Evolutionary conservation across 768 basidiomycete species (phyloP), one percentile per base, ranked within the genome.

Genomic region (Hericium coralloides): DNA sequence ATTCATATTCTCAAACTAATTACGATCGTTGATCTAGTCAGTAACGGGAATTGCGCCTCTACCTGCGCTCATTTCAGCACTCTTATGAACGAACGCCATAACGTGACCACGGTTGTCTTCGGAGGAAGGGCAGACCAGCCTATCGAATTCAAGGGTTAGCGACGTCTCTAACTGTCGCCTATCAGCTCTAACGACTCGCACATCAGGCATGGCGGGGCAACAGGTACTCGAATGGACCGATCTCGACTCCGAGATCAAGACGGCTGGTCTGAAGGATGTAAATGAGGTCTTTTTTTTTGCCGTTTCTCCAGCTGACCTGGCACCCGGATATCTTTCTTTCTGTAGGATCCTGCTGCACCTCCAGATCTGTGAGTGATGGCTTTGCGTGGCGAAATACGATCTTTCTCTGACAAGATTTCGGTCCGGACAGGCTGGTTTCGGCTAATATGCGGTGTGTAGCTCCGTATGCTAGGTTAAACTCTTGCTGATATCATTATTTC

Each of bases 1-100:
- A 31, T 9, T 31, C 31, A 31, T 9, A 9, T 31, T 9, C 31
- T 31, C 31, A 20, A 45, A 20, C 18, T 45, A 17, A 7, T 18
- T 17, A 18, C 2, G 18, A 20, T 20, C n/a, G 18, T n/a, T 41
- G 10, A 8, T 37, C 26, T 38, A 60, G 61, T 61, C 31, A 49
- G 56, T 18, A 63, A 58, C 37, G 62, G 59, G 20, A 38, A 25
- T 10, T 83, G 81, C 53, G 80, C 79, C 14, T 81, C 79, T 4
- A 81, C 82, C 1, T 82, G 82, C 55, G 75, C 81, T 0, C 74
- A 79, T 71, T 83, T 82, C 62, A 75, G 72, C 39, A 81, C 80
- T 0, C 54, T 80, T 49, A 81, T 83, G 80, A 69, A 71, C 37
- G 81, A 83, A 61, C 65, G 68, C 8, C 77, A 80, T 59, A 59